A percentile compares a stretch with the other conserved stretches of the same genome.
Evolutionary conservation across 768 basidiomycete genomes (phyloP).

Genomic region (Daedaleopsis sinensis): DNA sequence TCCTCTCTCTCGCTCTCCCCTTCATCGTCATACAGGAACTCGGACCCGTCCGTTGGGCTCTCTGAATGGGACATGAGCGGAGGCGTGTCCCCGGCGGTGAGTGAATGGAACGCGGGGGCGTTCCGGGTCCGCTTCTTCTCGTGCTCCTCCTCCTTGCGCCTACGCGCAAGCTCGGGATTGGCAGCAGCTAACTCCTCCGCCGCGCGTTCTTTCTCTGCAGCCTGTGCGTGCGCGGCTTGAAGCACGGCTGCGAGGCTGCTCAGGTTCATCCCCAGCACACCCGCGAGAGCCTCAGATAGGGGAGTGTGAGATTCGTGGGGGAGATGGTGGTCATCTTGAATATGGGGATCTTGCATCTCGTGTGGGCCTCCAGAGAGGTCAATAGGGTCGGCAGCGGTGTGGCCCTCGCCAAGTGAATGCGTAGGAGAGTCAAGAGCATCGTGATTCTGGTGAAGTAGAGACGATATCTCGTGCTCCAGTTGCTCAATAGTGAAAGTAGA

Average conservation of each 20-base stretch:
- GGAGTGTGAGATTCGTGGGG: not conserved
- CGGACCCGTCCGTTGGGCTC: slow-evolving; percentile 30
- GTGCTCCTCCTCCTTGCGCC: slow-evolving; percentile 49
- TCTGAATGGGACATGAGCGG: slow-evolving; percentile 11
- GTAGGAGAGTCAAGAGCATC: slow-evolving; percentile 42
- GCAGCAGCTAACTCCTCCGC: slow-evolving; percentile 42
- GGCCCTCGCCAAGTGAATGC: slow-evolving; percentile 3
- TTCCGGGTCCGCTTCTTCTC: slow-evolving; percentile 60
- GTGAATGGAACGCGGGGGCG: slow-evolving; percentile 78
- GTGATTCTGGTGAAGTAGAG: slow-evolving; percentile 73
- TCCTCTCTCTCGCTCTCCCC: slow-evolving; percentile 37
- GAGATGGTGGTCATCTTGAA: slow-evolving; percentile 15
- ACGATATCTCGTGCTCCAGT: slow-evolving; percentile 78
- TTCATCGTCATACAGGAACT: slow-evolving; percentile 40
- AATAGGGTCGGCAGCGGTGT: slow-evolving; percentile 59
- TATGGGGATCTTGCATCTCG: slow-evolving; percentile 7
- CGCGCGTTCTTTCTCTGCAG: slow-evolving; percentile 49
- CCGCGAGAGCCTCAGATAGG: slow-evolving; percentile 29
- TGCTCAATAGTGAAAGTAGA: slow-evolving; percentile 59
- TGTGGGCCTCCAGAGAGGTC: slow-evolving; percentile 27
- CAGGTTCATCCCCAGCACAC: slow-evolving; percentile 45
- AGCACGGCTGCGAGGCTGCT: slow-evolving; percentile 76
- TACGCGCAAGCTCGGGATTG: slow-evolving; percentile 43
- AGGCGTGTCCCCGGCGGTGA: slow-evolving; percentile 55
- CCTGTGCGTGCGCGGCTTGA: slow-evolving; percentile 74